Percentiles rank a stretch among this genome's conserved stretches.
These are phyloP conservation scores for Fusarium praegraminearum DNA, from an alignment of 2,329 filamentous ascomycete genomes.

Conservation along the genomic window DNA sequence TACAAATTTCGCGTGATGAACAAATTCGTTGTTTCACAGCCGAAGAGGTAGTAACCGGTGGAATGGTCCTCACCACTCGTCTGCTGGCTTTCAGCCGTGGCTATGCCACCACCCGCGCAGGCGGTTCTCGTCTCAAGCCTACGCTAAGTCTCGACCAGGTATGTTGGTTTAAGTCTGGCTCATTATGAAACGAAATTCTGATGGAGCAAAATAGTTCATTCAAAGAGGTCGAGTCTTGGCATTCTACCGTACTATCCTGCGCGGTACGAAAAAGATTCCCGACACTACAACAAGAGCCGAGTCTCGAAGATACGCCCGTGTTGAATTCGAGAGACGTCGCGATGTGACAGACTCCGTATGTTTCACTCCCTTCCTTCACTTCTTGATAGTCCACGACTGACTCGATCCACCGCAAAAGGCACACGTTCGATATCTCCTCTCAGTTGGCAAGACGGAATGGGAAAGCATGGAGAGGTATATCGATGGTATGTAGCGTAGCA, in stretches of 20 bases:
- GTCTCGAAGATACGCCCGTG: slow-evolving; percentile 66
- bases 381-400: slow-evolving; percentile 12
- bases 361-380: slow-evolving; percentile 12
- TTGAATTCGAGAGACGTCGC: slow-evolving; percentile 71
- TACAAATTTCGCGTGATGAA: slow-evolving; percentile 15
- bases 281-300: slow-evolving; percentile 66
- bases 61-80: slow-evolving; percentile 47
- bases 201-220: slow-evolving; percentile 62
- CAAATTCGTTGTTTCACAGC: slow-evolving; percentile 8
- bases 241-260: slow-evolving; percentile 69
- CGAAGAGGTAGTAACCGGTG: slow-evolving; percentile 40
- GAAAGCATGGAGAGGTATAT: slow-evolving; percentile 67
- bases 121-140: slow-evolving; percentile 49
- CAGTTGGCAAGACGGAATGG: slow-evolving; percentile 75
- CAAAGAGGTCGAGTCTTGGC: slow-evolving; percentile 67
- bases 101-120: slow-evolving; percentile 52
- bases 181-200: slow-evolving; percentile 6
- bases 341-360: slow-evolving; percentile 67
- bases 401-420: slow-evolving; percentile 55
- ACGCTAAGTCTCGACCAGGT: slow-evolving; percentile 71
- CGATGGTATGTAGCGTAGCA: slow-evolving; percentile 52
- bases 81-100: slow-evolving; percentile 50
- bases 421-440: slow-evolving; percentile 73
- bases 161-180: slow-evolving; percentile 28
- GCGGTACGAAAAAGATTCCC: slow-evolving; percentile 64